Percentiles rank a stretch among this genome's conserved stretches.
phyloP scores from a whole-genome alignment of 768 basidiomycete genomes.

The Collybia sordida region DNA sequence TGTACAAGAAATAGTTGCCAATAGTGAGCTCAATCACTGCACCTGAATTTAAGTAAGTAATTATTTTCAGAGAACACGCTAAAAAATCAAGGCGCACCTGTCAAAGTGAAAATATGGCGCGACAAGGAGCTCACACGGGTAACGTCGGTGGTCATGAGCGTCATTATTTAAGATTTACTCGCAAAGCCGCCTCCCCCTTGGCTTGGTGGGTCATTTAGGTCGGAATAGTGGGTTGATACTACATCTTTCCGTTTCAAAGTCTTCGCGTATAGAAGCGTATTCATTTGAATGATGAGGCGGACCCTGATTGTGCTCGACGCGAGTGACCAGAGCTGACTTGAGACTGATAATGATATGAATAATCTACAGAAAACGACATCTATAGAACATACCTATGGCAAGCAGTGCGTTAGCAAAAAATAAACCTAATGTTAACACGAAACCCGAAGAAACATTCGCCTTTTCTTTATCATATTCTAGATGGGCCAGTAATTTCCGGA shows the following conservation, averaged over 20 bases:
- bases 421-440: slow-evolving; percentile 53
- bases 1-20: slow-evolving; percentile 75
- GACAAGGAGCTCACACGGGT: slow-evolving; percentile 86
- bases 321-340: slow-evolving; percentile 70
- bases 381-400: slow-evolving; percentile 24
- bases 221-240: slow-evolving; percentile 40
- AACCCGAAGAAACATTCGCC: slow-evolving; percentile 65
- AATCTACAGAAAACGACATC: neutral
- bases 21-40: slow-evolving; percentile 77
- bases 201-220: slow-evolving; percentile 17
- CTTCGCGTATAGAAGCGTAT: slow-evolving; percentile 83
- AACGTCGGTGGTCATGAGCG: slow-evolving; percentile 93
- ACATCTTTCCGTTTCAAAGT: slow-evolving; percentile 84
- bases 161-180: slow-evolving; percentile 84
- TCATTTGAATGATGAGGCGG: slow-evolving; percentile 72
- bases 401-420: slow-evolving; percentile 30
- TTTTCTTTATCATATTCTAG: slow-evolving; percentile 62
- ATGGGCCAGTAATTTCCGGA: slow-evolving; percentile 60
- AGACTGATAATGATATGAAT: slow-evolving; percentile 36
- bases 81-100: slow-evolving; percentile 52
- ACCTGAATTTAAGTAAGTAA: slow-evolving; percentile 38
- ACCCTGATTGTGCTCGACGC: slow-evolving; percentile 70
- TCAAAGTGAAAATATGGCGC: slow-evolving; percentile 73
- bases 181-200: slow-evolving; percentile 60
- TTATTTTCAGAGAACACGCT: neutral